phyloP scores from a whole-genome alignment of 1,139 yeast species.

The Meyerozyma sp. region DNA sequence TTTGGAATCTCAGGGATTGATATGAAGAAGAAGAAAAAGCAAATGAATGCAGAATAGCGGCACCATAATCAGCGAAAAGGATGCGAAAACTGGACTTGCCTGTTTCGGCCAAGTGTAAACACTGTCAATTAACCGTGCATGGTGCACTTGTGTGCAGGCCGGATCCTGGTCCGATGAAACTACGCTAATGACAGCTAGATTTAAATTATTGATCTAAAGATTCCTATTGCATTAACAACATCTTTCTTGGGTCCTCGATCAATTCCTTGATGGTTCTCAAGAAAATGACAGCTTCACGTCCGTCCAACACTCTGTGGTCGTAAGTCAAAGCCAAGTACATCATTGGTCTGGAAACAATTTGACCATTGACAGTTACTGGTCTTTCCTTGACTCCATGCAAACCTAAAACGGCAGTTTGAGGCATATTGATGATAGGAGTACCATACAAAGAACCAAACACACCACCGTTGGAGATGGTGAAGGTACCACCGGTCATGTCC shows the following conservation, averaged over 20 bases:
- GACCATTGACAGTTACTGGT: conserved; percentile 94
- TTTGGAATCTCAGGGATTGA: conserved; percentile 2
- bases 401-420: conserved; percentile 97
- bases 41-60: neutral
- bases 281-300: conserved; percentile 98
- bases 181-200: neutral
- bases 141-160: too few species aligned
- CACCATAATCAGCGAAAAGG: conserved; percentile 4
- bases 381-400: conserved; percentile 97
- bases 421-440: conserved; percentile 97
- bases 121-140: conserved; percentile 4
- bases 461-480: conserved; percentile 99
- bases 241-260: conserved; percentile 98
- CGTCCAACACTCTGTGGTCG: conserved; percentile 97
- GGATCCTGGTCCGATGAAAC: too few species aligned
- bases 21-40: neutral
- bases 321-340: conserved; percentile 98
- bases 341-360: conserved; percentile 97
- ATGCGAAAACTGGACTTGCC: conserved; percentile 13
- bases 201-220: neutral
- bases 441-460: conserved; percentile 97
- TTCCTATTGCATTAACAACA: conserved; percentile 62
- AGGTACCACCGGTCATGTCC: conserved; percentile 99
- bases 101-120: conserved; percentile 17
- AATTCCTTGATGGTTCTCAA: conserved; percentile 92